phyloP scores from a whole-genome alignment of 1,139 yeast genomes.

The Kodamaea derodonti region DNA sequence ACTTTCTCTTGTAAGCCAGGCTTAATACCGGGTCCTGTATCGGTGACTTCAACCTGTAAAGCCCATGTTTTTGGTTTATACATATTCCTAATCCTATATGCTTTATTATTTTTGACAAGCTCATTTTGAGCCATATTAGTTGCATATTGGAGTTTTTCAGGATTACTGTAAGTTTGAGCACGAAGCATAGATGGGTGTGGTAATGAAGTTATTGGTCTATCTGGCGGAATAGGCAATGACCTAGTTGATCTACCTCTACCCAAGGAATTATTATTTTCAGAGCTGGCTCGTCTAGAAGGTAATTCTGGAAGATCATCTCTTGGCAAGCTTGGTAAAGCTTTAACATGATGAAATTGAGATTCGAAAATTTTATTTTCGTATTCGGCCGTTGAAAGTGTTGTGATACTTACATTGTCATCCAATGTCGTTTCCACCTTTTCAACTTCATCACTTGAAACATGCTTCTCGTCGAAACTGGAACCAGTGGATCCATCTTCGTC shows the following conservation, averaged over 20 bases:
- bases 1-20: slow-evolving; percentile 75
- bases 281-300: background rate
- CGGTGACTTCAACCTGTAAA: slow-evolving; percentile 72
- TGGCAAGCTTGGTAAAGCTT: slow-evolving; percentile 29
- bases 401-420: slow-evolving; percentile 34
- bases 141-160: slow-evolving; percentile 1
- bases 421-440: no score
- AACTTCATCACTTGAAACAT: slow-evolving; percentile 1
- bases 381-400: slow-evolving; percentile 49
- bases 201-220: background rate
- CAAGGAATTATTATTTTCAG: background rate
- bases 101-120: slow-evolving; percentile 30
- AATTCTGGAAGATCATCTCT: slow-evolving; percentile 1
- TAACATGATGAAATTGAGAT: slow-evolving; percentile 40
- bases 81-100: slow-evolving; percentile 33
- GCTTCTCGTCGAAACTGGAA: background rate
- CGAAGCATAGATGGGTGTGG: slow-evolving; percentile 1
- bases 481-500: background rate
- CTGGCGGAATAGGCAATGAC: background rate
- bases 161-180: background rate
- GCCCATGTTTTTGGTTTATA: slow-evolving; percentile 51
- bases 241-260: background rate
- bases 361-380: slow-evolving; percentile 54
- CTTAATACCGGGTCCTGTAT: slow-evolving; percentile 92
- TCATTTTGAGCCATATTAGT: slow-evolving; percentile 12